phyloP scores from a whole-genome alignment of 139 green algal species.

The Marvania coccoides region DNA sequence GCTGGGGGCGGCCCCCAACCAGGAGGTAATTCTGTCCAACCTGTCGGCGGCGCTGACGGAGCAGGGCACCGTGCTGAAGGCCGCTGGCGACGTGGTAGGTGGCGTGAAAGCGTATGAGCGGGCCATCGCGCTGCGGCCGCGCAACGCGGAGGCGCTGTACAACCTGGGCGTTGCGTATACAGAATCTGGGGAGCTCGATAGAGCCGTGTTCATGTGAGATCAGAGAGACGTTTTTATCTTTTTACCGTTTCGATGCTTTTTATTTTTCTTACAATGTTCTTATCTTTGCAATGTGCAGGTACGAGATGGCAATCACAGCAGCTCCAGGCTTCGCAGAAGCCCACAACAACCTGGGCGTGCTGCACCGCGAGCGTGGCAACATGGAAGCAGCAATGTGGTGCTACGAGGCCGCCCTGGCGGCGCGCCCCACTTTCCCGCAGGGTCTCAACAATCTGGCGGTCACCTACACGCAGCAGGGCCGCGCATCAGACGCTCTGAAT shows the following conservation, averaged over 20 bases:
- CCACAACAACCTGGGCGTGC: slow-evolving; percentile 87
- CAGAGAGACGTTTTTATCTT: no score
- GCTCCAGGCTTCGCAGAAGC: slow-evolving; percentile 78
- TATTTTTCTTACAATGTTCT: no score
- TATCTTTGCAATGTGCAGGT: slow-evolving; percentile 26
- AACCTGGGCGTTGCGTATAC: slow-evolving; percentile 84
- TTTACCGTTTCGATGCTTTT: no score
- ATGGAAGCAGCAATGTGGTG: slow-evolving; percentile 53
- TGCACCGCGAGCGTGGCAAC: slow-evolving; percentile 67
- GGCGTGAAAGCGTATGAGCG: slow-evolving; percentile 57
- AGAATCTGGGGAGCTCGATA: slow-evolving; percentile 56
- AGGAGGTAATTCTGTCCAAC: slow-evolving; percentile 51
- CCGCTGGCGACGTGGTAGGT: slow-evolving; percentile 15
- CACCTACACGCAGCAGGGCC: slow-evolving; percentile 76
- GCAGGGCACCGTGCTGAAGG: slow-evolving; percentile 58
- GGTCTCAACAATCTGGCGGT: slow-evolving; percentile 93
- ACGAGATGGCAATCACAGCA: slow-evolving; percentile 71
- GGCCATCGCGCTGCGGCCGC: slow-evolving; percentile 47
- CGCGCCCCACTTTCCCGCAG: slow-evolving; percentile 49
- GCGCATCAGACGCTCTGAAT: slow-evolving; percentile 63
- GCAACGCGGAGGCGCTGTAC: slow-evolving; percentile 84
- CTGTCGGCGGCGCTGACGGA: slow-evolving; percentile 82
- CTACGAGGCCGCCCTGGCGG: slow-evolving; percentile 43
- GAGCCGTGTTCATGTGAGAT: slow-evolving; percentile 77
- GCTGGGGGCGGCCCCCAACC: slow-evolving; percentile 47